Conservation (phyloP, 805 yeast genomes). For the Kuraishia molischiana region DNA sequence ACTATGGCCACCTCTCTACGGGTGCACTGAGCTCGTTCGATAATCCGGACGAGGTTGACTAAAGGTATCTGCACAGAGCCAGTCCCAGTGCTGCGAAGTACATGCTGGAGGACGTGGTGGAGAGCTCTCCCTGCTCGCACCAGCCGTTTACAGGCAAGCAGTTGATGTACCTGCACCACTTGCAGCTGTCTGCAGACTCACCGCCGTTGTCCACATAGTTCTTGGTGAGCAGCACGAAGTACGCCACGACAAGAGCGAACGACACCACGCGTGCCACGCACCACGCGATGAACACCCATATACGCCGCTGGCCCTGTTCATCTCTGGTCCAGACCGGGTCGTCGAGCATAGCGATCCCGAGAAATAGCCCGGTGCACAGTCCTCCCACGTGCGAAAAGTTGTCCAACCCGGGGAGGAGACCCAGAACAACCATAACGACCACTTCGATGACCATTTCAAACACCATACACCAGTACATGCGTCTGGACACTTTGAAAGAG, state of each 20-base stretch:
- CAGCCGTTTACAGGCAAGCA: slow-evolving; percentile 64
- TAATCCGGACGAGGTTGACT: no score
- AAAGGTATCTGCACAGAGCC: no score
- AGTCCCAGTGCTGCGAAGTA: no score
- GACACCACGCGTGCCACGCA: slow-evolving; percentile 32
- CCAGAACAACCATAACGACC: slow-evolving; percentile 48
- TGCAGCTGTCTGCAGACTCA: slow-evolving; percentile 31
- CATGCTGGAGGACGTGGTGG: no score
- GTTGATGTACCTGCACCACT: slow-evolving; percentile 67
- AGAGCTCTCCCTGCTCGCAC: slow-evolving; percentile 33
- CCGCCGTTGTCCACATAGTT: slow-evolving; percentile 41
- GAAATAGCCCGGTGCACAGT: slow-evolving; percentile 47
- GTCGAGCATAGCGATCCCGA: slow-evolving; percentile 38
- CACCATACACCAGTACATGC: slow-evolving; percentile 34
- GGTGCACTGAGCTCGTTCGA: no score
- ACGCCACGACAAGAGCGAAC: slow-evolving; percentile 35
- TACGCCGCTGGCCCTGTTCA: slow-evolving; percentile 10
- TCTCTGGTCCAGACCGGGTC: slow-evolving; percentile 32
- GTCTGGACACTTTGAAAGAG: slow-evolving; percentile 19
- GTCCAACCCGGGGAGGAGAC: slow-evolving; percentile 65
- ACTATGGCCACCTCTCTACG: no score
- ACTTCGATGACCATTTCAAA: slow-evolving; percentile 44
- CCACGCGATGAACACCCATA: slow-evolving; percentile 42
- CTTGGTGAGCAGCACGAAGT: slow-evolving; percentile 36
- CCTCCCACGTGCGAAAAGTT: slow-evolving; percentile 74